These are phyloP conservation scores for Cyclotella atomus DNA, from an alignment of 108 stramenopile genomes.

Conservation along the genomic window DNA sequence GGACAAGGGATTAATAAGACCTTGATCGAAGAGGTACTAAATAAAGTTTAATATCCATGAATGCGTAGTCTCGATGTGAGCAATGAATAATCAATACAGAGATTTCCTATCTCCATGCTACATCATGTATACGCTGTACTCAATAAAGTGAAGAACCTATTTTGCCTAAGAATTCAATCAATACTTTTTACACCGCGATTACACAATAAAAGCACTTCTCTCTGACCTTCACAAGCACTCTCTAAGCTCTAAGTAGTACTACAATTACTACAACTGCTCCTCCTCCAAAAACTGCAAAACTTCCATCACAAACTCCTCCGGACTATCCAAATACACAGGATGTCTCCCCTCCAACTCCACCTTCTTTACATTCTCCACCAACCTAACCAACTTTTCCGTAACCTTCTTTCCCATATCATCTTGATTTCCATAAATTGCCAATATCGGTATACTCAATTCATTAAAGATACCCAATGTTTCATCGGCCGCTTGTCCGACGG, in stretches of 20 bases:
- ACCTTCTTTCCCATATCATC: constrained; percentile 57
- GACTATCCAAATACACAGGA: constrained; percentile 79
- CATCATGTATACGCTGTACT: too few relatives aligned
- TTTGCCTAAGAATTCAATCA: too few relatives aligned
- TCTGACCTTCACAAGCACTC: too few relatives aligned
- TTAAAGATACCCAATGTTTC: constrained; percentile 5
- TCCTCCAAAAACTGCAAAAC: constrained; percentile 54
- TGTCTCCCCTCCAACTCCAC: constrained; percentile 73
- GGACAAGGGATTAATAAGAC: too few relatives aligned
- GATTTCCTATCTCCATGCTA: too few relatives aligned
- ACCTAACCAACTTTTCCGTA: constrained; percentile 45
- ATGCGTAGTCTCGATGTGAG: too few relatives aligned
- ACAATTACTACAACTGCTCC: neutral
- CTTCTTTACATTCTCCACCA: constrained; percentile 45
- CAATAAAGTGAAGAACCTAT: too few relatives aligned
- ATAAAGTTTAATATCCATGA: too few relatives aligned
- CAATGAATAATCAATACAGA: too few relatives aligned
- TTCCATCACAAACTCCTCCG: constrained; percentile 61
- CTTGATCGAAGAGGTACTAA: too few relatives aligned
- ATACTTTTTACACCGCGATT: too few relatives aligned
- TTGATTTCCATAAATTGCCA: constrained; percentile 71
- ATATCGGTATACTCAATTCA: constrained; percentile 27
- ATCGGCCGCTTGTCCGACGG: constrained; percentile 40
- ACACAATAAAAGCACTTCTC: too few relatives aligned
- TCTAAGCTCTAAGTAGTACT: neutral